Percentiles rank a stretch among this genome's conserved stretches.
Evolutionary conservation across 78 protist species (phyloP).

Genomic region (Chrysochromulina tobinii): DNA sequence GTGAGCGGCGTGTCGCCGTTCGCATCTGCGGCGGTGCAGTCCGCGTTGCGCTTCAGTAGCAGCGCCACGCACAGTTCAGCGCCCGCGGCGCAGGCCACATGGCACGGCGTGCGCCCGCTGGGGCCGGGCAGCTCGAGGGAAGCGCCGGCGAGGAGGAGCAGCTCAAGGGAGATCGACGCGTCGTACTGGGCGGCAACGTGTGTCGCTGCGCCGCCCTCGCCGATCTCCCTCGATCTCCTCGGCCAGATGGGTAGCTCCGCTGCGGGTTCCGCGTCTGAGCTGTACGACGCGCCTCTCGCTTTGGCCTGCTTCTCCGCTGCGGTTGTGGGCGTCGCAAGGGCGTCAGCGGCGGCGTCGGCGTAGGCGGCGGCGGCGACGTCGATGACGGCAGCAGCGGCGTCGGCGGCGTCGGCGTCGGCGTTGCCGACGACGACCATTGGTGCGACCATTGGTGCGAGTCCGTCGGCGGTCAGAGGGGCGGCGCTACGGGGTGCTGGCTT

Average conservation of each 20-base stretch:
- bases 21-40: not conserved
- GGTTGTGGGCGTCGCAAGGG: too few relatives aligned
- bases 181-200: not conserved
- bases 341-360: not conserved
- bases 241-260: not conserved
- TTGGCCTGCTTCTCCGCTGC: too few relatives aligned
- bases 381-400: not conserved
- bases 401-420: too few relatives aligned
- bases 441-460: too few relatives aligned
- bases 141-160: not conserved
- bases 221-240: not conserved
- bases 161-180: not conserved
- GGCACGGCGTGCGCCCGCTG: not conserved
- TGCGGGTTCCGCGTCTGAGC: not conserved
- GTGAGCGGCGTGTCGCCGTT: not conserved
- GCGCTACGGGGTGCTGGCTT: too few relatives aligned
- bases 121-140: not conserved
- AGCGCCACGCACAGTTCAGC: too few relatives aligned
- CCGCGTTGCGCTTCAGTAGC: slow-evolving; percentile 3
- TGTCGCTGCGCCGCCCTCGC: not conserved
- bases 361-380: not conserved
- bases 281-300: too few relatives aligned
- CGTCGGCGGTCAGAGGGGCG: too few relatives aligned
- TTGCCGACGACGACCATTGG: too few relatives aligned
- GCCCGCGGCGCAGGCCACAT: not conserved